Conservation (phyloP, 352 stramenopile genomes). For the Elongisporangium senticosum region DNA sequence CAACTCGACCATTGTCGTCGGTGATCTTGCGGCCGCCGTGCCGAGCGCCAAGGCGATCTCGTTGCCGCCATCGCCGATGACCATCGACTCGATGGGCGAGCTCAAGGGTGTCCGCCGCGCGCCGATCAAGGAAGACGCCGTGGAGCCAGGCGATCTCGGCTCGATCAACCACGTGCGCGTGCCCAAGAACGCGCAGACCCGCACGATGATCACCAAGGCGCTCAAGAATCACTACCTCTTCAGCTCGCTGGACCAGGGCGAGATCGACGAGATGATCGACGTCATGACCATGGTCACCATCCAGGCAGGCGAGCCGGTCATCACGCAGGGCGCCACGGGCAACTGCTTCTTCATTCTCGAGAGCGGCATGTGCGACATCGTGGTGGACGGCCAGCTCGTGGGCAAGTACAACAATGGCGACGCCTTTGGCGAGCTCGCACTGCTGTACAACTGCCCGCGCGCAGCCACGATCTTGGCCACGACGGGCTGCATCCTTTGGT, state of each 20-base stretch:
- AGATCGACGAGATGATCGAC: slow-evolving; percentile 82
- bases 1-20: slow-evolving; percentile 22
- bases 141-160: slow-evolving; percentile 59
- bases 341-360: slow-evolving; percentile 94
- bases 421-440: slow-evolving; percentile 94
- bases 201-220: slow-evolving; percentile 70
- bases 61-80: slow-evolving; percentile 14
- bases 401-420: slow-evolving; percentile 74
- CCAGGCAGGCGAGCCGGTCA: slow-evolving; percentile 58
- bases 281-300: slow-evolving; percentile 77
- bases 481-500: slow-evolving; percentile 87
- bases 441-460: slow-evolving; percentile 96
- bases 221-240: slow-evolving; percentile 85
- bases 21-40: slow-evolving; percentile 6
- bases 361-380: slow-evolving; percentile 84
- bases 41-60: background rate
- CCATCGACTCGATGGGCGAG: slow-evolving; percentile 42
- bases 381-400: slow-evolving; percentile 74
- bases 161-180: slow-evolving; percentile 42
- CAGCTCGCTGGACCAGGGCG: slow-evolving; percentile 60
- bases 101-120: slow-evolving; percentile 62
- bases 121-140: slow-evolving; percentile 72
- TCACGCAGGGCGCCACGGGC: slow-evolving; percentile 76
- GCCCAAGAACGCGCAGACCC: slow-evolving; percentile 69
- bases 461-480: slow-evolving; percentile 90